These are phyloP conservation scores for Begonia fuchsioides DNA, from an alignment of 306 rosid genomes.

Conservation along the genomic window DNA sequence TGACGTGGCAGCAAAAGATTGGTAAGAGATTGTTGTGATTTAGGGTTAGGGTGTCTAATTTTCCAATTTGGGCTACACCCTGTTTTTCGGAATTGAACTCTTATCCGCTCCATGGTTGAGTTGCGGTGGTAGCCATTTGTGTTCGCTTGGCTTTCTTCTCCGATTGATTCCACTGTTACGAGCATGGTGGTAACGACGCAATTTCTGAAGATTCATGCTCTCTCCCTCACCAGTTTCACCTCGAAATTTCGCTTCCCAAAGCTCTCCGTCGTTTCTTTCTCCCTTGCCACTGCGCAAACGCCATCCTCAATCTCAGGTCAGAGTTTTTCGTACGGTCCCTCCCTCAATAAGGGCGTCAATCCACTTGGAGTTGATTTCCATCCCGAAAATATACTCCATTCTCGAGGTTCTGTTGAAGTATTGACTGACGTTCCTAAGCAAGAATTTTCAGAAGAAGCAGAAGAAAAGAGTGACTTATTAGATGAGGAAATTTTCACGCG, in stretches of 20 bases:
- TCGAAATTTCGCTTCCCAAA: slow-evolving; percentile 15
- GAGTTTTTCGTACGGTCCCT: slow-evolving; percentile 49
- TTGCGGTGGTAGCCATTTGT: too few relatives aligned
- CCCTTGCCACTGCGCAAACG: slow-evolving; percentile 7
- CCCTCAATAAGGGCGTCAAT: slow-evolving; percentile 40
- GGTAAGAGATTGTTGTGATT: too few relatives aligned
- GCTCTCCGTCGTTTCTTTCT: slow-evolving; percentile 12
- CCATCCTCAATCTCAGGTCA: slow-evolving; percentile 11
- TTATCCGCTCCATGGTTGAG: too few relatives aligned
- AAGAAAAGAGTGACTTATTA: slow-evolving; percentile 8
- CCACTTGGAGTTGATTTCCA: neutral
- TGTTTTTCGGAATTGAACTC: too few relatives aligned
- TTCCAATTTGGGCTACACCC: too few relatives aligned
- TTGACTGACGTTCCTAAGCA: too few relatives aligned
- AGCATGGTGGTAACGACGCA: slow-evolving; percentile 8
- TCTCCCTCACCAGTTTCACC: slow-evolving; percentile 14
- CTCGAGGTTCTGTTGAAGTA: too few relatives aligned
- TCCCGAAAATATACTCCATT: too few relatives aligned
- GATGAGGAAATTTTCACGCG: slow-evolving; percentile 45
- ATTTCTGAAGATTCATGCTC: slow-evolving; percentile 19
- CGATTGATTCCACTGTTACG: too few relatives aligned
- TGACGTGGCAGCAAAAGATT: too few relatives aligned
- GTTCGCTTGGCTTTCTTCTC: too few relatives aligned
- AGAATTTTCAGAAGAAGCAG: slow-evolving; percentile 8
- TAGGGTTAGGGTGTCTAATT: too few relatives aligned